Evolutionary conservation across 75 land plant genomes (phyloP), one percentile per base, ranked within the genome.

Genomic region (Sequoiadendron giganteum): DNA sequence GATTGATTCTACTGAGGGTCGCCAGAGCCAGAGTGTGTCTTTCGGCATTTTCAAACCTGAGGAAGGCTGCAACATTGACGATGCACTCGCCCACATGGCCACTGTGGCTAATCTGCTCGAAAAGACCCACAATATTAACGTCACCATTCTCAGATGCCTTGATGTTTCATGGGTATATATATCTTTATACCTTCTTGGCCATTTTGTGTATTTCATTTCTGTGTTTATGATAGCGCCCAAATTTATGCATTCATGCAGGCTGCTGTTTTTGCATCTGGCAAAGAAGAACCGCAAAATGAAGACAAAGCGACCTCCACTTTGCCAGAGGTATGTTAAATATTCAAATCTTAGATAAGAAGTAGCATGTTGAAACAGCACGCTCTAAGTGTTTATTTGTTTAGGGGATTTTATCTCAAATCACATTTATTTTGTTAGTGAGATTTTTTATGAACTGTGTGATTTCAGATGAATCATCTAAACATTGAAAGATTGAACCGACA

Each of bases 31-130:
- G 5, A 42, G 55, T 21, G 85, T 48, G 25, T 83, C 52, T 1
- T 83, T 45, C 5, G 85, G 85, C 30, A 42, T 83, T 14, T 83
- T 42, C 32, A 45, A 83, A 11, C 54, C 36, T 6, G 48, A 83
- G 55, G 28, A 83, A 1, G 55, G 32, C 10, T 48, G 55, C 18
- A n/a, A 47, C 54, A 83, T 83, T 25, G 48, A 83, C 0, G 85
- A 83, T n/a, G 85, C 36, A 48, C 14, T 83, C 36, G n/a, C 55
- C 85, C 55, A 83, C 55, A 83, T 83, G 85, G 49, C 18, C 48
- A 47, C 49, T 43, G 85, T 83, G 13, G 49, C 36, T 21, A 0
- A 36, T 83, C 19, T 10, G 10, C n/a, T 83, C 13, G 54, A 83
- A 43, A 45, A 83, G 11, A 28, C 13, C 25, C 45, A 13, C 47